Conservation (phyloP, 2,329 filamentous ascomycete species). For the Penicillium sp. region DNA sequence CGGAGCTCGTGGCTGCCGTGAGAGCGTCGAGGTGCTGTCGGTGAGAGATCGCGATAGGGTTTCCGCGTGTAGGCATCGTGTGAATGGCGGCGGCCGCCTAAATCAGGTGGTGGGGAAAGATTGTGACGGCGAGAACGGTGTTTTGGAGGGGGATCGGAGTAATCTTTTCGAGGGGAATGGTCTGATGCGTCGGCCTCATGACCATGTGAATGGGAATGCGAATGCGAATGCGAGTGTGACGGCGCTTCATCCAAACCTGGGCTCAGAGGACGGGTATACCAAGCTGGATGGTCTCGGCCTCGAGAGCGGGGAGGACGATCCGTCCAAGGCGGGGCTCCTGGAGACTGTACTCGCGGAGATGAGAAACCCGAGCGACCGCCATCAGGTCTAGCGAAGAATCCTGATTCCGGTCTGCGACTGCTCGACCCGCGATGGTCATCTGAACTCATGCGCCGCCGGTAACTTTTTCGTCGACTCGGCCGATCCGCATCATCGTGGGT, state of each 20-base stretch:
- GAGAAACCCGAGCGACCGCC: slow-evolving; percentile 24
- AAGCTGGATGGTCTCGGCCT: slow-evolving; percentile 28
- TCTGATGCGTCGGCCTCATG: slow-evolving; percentile 34
- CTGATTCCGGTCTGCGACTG: slow-evolving; percentile 27
- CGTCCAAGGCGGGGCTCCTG: slow-evolving; percentile 24
- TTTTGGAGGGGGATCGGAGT: slow-evolving; percentile 11
- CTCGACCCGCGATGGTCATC: slow-evolving; percentile 26
- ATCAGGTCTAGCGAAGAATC: slow-evolving; percentile 23
- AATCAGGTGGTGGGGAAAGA: slow-evolving; percentile 33
- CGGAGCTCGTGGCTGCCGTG: slow-evolving; percentile 18
- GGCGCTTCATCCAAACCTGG: slow-evolving; percentile 22
- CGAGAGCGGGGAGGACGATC: slow-evolving; percentile 25
- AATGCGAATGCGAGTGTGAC: neutral
- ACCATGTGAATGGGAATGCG: neutral
- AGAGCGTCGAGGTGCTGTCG: slow-evolving; percentile 18
- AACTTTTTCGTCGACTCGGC: slow-evolving; percentile 25
- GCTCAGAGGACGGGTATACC: slow-evolving; percentile 25
- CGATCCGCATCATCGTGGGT: slow-evolving; percentile 27
- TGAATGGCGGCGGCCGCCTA: slow-evolving; percentile 39
- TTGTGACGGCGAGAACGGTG: slow-evolving; percentile 28
- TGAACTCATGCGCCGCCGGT: slow-evolving; percentile 30
- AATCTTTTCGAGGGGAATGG: slow-evolving; percentile 21
- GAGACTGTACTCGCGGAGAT: slow-evolving; percentile 35
- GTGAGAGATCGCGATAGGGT: slow-evolving; percentile 36
- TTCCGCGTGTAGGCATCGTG: slow-evolving; percentile 42